Base-by-base conservation (phyloP, 73 alveolate genomes). In the Halteria grandinella region DNA sequence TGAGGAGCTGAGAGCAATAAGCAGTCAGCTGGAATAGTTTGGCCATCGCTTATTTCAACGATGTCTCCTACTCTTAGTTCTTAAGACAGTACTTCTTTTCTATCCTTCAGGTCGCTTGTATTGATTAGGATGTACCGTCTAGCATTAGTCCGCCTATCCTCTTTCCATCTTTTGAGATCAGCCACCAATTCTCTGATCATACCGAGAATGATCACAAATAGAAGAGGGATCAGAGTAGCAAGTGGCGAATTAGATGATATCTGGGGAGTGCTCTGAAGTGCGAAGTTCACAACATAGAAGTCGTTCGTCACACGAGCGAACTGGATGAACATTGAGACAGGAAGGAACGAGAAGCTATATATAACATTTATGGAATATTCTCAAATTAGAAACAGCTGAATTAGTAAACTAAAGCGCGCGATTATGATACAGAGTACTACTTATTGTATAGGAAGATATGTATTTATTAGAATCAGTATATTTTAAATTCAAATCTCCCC, bases 11-110 rank as follows among this genome's bases (percentile, higher is more conserved):
- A 36, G n/a, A 70, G 27, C 14, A 70, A 27, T 1, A 70, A 1
- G 57, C 83, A 70, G 51, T 70, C 83, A 10, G 83, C 83, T 32
- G 83, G 83, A 17, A 50, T 45, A 5, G 25, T 15, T 18, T 70
- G 32, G 14, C 50, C 71, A 33, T 70, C 71, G 11, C 0, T 0
- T 12, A 70, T 25, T 10, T 39, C 23, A 18, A 70, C 50, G 1
- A 70, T 29, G 27, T 70, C 83, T 10, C 83, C 83, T 4, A 70
- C 83, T 44, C 45, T 48, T 17, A 70, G 7, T 17, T 48, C 57
- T 27, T 11, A 39, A 25, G 64, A 41, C 27, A 25, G 1, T 1
- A 60, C 6, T 37, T 5, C 4, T 1, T 15, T 21, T 8, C 18
- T 60, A 15, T 18, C 4, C 25, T 6, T 60, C 27, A 32, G 11